A percentile compares a stretch with the other conserved stretches of the same genome.
Conservation (phyloP, 2,329 filamentous ascomycete species). For the Cladophialophora exuberans region DNA sequence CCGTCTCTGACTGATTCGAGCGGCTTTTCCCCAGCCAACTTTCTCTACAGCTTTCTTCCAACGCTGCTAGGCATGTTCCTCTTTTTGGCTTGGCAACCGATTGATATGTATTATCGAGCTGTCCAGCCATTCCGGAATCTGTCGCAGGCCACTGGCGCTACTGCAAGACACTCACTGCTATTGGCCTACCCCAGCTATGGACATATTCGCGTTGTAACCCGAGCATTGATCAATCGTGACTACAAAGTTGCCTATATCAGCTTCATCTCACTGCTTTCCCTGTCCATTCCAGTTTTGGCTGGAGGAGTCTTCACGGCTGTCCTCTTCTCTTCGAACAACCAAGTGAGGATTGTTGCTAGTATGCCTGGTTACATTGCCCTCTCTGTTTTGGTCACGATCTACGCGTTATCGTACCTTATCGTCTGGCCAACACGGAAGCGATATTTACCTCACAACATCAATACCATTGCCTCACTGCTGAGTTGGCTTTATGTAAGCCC, state of each 20-base stretch:
- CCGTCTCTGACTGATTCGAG: slow-evolving; percentile 60
- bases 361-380: slow-evolving; percentile 73
- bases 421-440: slow-evolving; percentile 64
- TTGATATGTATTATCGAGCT: slow-evolving; percentile 64
- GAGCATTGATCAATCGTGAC: slow-evolving; percentile 59
- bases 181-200: slow-evolving; percentile 59
- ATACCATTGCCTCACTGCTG: slow-evolving; percentile 74
- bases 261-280: slow-evolving; percentile 55
- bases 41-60: slow-evolving; percentile 74
- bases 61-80: slow-evolving; percentile 61
- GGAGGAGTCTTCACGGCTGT: slow-evolving; percentile 67
- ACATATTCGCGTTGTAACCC: slow-evolving; percentile 57
- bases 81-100: slow-evolving; percentile 62
- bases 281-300: slow-evolving; percentile 60
- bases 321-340: slow-evolving; percentile 52
- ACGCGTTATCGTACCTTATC: slow-evolving; percentile 64
- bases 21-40: slow-evolving; percentile 84
- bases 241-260: slow-evolving; percentile 61
- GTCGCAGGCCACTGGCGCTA: slow-evolving; percentile 53
- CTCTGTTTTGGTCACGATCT: slow-evolving; percentile 73
- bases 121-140: slow-evolving; percentile 62
- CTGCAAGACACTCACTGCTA: slow-evolving; percentile 60
- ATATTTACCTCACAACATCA: slow-evolving; percentile 73
- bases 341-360: slow-evolving; percentile 68
- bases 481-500: slow-evolving; percentile 76